Evolutionary conservation across 2,329 filamentous ascomycete species (phyloP).

Genomic region (Aspergillus cejpii): DNA sequence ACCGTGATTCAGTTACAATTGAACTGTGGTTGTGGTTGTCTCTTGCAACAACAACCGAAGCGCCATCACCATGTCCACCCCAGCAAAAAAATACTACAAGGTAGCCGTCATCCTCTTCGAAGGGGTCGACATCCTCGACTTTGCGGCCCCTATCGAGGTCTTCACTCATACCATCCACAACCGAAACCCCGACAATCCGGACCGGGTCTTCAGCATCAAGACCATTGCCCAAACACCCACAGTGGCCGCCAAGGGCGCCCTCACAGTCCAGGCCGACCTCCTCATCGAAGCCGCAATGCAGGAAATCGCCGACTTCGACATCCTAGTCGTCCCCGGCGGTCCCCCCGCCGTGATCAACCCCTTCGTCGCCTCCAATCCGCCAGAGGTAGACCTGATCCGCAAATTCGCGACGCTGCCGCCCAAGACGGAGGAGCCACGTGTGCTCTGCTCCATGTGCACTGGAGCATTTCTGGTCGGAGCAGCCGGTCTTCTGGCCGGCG

Average conservation of each 20-base stretch:
- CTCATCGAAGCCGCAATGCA: slow-evolving; percentile 25
- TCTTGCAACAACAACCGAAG: too few relatives aligned
- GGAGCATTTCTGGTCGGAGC: slow-evolving; percentile 36
- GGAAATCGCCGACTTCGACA: slow-evolving; percentile 30
- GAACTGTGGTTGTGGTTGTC: too few relatives aligned
- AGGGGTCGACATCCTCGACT: slow-evolving; percentile 39
- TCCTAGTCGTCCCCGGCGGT: slow-evolving; percentile 38
- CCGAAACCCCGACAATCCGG: slow-evolving; percentile 21
- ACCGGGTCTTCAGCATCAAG: slow-evolving; percentile 28
- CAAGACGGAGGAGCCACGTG: slow-evolving; percentile 20
- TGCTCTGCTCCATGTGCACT: slow-evolving; percentile 39
- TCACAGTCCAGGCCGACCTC: slow-evolving; percentile 29
- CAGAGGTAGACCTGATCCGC: slow-evolving; percentile 21
- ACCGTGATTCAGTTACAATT: too few relatives aligned
- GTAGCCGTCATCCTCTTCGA: slow-evolving; percentile 37
- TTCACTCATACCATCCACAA: slow-evolving; percentile 27
- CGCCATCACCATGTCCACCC: not conserved
- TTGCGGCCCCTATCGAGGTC: slow-evolving; percentile 36
- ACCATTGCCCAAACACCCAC: slow-evolving; percentile 29
- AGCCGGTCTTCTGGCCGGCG: slow-evolving; percentile 30
- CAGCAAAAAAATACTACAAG: slow-evolving; percentile 23
- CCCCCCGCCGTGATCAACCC: slow-evolving; percentile 21
- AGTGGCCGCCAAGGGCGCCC: slow-evolving; percentile 18
- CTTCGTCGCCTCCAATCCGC: slow-evolving; percentile 17
- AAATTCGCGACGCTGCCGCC: slow-evolving; percentile 16